A percentile compares a stretch with the other conserved stretches of the same genome.
phyloP scores from a whole-genome alignment of 139 green algal species.

The Klebsormidium nitens region DNA sequence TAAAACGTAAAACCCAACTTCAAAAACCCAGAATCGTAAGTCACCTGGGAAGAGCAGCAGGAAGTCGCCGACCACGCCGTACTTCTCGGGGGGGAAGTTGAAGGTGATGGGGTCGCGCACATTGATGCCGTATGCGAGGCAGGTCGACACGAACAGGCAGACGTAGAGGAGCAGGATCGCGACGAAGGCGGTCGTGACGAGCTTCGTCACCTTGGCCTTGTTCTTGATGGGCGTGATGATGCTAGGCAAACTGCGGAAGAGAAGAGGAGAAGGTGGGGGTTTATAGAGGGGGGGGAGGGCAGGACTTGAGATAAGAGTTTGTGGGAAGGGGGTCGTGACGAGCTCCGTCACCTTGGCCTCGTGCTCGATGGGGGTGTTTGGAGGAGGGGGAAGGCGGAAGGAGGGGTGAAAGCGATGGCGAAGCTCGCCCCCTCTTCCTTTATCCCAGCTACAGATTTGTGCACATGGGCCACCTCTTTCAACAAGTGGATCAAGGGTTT shows the following conservation, averaged over 20 bases:
- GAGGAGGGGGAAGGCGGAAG: too few species aligned
- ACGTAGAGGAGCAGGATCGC: constrained; percentile 28
- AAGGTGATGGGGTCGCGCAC: constrained; percentile 31
- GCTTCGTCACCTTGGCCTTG: constrained; percentile 16
- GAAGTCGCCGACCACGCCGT: constrained; percentile 21
- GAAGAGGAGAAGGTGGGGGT: too few species aligned
- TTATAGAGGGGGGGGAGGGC: too few species aligned
- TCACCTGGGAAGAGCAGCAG: constrained; percentile 39
- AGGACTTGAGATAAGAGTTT: too few species aligned
- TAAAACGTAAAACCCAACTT: too few species aligned
- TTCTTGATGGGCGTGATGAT: constrained; percentile 41
- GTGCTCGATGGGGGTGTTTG: constrained; percentile 28
- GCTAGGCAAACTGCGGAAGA: constrained; percentile 19
- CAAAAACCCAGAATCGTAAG: neutral
- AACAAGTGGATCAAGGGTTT: too few species aligned
- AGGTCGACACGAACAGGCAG: constrained; percentile 30
- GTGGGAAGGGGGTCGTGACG: constrained; percentile 1
- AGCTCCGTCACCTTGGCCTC: constrained; percentile 21
- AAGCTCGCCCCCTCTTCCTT: too few species aligned
- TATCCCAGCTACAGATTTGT: too few species aligned
- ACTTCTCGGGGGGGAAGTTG: constrained; percentile 9
- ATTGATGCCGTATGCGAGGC: constrained; percentile 24
- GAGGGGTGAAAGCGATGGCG: too few species aligned
- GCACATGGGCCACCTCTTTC: too few species aligned
- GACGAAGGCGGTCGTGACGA: constrained; percentile 9